Percentiles rank a stretch among this genome's conserved stretches.
These are phyloP conservation scores for Penicillium pancosmium DNA, from an alignment of 495 filamentous ascomycete genomes.

Conservation along the genomic window DNA sequence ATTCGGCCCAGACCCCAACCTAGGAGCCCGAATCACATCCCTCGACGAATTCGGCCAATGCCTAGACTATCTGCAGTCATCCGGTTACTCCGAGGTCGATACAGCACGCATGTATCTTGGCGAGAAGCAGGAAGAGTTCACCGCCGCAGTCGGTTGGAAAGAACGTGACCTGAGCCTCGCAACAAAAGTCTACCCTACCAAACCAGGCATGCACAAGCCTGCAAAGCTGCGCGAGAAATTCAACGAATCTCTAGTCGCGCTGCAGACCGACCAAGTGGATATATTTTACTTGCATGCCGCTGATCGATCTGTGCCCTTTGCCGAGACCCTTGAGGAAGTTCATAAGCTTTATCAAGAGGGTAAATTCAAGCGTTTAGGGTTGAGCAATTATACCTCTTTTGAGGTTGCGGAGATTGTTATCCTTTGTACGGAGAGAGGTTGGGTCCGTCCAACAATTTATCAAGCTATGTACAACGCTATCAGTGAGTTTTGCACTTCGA, in stretches of 20 bases:
- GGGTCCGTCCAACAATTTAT: conserved; percentile 52
- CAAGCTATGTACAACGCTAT: conserved; percentile 58
- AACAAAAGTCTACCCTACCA: conserved; percentile 75
- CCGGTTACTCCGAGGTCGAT: conserved; percentile 73
- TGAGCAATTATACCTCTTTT: conserved; percentile 55
- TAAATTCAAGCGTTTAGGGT: conserved; percentile 46
- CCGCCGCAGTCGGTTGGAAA: conserved; percentile 70
- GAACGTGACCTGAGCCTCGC: conserved; percentile 77
- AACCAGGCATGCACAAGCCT: conserved; percentile 57
- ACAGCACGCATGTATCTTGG: conserved; percentile 73
- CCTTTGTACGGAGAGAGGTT: conserved; percentile 50
- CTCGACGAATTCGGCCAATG: conserved; percentile 60
- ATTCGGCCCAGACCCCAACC: conserved; percentile 48
- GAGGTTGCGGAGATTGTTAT: conserved; percentile 56
- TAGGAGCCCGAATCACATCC: conserved; percentile 69
- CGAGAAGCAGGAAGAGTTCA: conserved; percentile 77
- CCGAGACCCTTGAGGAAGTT: conserved; percentile 49
- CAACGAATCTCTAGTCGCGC: conserved; percentile 62
- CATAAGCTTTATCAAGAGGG: conserved; percentile 53
- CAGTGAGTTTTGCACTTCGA: neutral
- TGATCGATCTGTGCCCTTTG: conserved; percentile 50
- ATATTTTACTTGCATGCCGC: conserved; percentile 59
- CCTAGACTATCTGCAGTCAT: conserved; percentile 59
- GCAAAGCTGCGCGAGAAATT: conserved; percentile 59
- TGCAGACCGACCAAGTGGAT: conserved; percentile 73